Evolutionary conservation across 2,329 filamentous ascomycete genomes (phyloP), one percentile per base, ranked within the genome.

Genomic region (Diaporthe aspalathi): DNA sequence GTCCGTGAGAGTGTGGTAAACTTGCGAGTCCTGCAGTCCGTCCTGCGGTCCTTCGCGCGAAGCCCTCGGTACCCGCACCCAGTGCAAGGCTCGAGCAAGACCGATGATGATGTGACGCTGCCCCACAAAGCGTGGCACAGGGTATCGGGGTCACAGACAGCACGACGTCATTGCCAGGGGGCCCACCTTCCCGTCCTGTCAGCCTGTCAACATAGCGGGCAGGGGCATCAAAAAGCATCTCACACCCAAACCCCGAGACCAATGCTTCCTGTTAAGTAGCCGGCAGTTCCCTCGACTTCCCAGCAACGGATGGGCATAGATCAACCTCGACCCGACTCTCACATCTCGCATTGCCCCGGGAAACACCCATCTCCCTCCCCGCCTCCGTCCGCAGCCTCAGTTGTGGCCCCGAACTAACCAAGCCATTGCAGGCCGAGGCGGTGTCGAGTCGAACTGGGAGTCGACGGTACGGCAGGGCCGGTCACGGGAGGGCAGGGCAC

Each of bases 361-460:
- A 17, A 12, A 35, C 24, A 11, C 57, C n/a, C 20, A 16, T 47
- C 6, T 22, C 29, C 14, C n/a, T 45, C n/a, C 32, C 11, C 60
- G n/a, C 60, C n/a, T 47, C 11, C 60, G n/a, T 14, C 60, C 29
- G 60, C 45, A 32, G 4, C 45, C 14, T 24, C 43, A 20, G 17
- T 24, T 27, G 43, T 29, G 50, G 60, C 60, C 29, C 60, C 27
- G 20, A 29, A 45, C 29, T 29, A 45, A 27, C 43, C 43, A 50
- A 50, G 60, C 60, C 29, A 38, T 14, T 38, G 6, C 60, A 32
- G 22, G 60, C 45, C 60, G 45, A 65, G 60, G 60, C 60, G 60
- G 60, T 65, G 60, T 65, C 60, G 60, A 65, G 45, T 50, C 60
- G 29, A 65, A 65, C 43, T 65, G 60, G n/a, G 60, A 65, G 43